A percentile compares a stretch with the other conserved stretches of the same genome.
Conservation (phyloP, 192 early-diverging fungal genomes). For the Rhizoclosmatium globosum region DNA sequence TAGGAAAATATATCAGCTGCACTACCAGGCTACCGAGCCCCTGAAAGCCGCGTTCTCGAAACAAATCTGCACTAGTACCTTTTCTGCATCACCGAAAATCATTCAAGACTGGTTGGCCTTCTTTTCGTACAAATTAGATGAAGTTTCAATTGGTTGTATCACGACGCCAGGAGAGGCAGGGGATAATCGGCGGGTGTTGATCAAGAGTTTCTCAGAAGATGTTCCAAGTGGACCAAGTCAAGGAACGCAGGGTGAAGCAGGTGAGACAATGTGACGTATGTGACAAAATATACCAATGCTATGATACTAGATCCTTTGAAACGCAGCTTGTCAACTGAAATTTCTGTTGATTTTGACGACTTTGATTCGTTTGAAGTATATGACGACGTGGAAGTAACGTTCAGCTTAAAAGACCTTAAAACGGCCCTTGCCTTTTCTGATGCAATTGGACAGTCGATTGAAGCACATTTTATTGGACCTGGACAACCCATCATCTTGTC, state of each 20-base stretch:
- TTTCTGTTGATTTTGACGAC: conserved; percentile 51
- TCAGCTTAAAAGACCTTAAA: conserved; percentile 53
- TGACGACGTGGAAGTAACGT: conserved; percentile 34
- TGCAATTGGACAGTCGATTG: conserved; percentile 45
- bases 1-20: conserved; percentile 50
- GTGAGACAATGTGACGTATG: not conserved
- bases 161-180: not conserved
- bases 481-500: conserved; percentile 51
- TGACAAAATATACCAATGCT: too few species aligned
- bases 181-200: conserved; percentile 14
- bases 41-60: conserved; percentile 45
- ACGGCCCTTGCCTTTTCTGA: conserved; percentile 49
- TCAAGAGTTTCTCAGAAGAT: conserved; percentile 33
- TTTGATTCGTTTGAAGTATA: conserved; percentile 49
- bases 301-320: conserved; percentile 23
- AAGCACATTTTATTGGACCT: conserved; percentile 47
- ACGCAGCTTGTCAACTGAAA: conserved; percentile 46
- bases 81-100: conserved; percentile 44
- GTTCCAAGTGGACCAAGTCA: not conserved
- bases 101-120: conserved; percentile 51
- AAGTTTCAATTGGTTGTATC: conserved; percentile 43
- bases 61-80: conserved; percentile 36
- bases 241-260: conserved; percentile 4
- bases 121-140: conserved; percentile 46
- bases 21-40: conserved; percentile 46